These are phyloP conservation scores for Euclidium syriacum DNA, from an alignment of 345 rosid species.

Conservation along the genomic window DNA sequence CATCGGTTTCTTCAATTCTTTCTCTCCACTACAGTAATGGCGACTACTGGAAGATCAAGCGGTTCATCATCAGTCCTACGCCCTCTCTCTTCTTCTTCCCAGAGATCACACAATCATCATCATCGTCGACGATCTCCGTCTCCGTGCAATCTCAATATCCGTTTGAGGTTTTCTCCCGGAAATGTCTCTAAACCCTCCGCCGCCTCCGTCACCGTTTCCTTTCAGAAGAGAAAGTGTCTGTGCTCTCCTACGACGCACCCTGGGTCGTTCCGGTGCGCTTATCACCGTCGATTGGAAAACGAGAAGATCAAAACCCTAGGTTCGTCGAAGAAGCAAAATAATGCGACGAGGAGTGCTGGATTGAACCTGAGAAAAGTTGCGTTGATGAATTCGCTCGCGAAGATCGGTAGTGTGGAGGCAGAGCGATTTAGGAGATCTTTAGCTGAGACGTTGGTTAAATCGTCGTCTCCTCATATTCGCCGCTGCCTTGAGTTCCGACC, in stretches of 20 bases:
- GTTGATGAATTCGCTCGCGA: conserved; percentile 67
- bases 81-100: conserved; percentile 18
- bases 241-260: conserved; percentile 88
- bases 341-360: not conserved
- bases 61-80: conserved; percentile 9
- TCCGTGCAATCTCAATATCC: conserved; percentile 17
- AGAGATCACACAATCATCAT: not conserved
- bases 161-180: not conserved
- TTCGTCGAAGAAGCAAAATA: not conserved
- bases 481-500: conserved; percentile 60
- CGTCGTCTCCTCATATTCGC: conserved; percentile 45
- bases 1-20: not conserved
- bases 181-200: not conserved
- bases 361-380: conserved; percentile 47
- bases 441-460: conserved; percentile 43
- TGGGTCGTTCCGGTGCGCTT: conserved; percentile 73
- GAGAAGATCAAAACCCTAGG: conserved; percentile 2
- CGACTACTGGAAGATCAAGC: conserved; percentile 21
- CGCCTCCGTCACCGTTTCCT: not conserved
- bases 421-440: conserved; percentile 55
- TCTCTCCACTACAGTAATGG: conserved; percentile 9
- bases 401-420: conserved; percentile 66
- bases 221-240: conserved; percentile 47
- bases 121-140: conserved; percentile 1
- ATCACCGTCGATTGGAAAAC: conserved; percentile 43